A percentile compares a stretch with the other conserved stretches of the same genome.
Evolutionary conservation across 2,329 filamentous ascomycete species (phyloP).

Genomic region (Cadophora gregata): DNA sequence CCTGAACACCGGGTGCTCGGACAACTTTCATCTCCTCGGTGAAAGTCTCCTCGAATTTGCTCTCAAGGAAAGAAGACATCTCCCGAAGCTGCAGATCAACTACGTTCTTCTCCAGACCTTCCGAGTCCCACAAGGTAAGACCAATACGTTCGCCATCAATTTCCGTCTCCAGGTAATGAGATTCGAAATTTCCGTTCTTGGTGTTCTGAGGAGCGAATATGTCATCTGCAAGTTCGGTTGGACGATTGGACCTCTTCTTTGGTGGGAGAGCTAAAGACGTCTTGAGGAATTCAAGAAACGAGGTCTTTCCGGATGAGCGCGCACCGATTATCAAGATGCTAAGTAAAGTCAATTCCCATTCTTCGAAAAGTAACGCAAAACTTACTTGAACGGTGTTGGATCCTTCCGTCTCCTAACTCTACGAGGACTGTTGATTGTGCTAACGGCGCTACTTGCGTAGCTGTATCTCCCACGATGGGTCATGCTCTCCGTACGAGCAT

Average conservation of each 20-base stretch:
- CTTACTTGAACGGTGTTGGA: slow-evolving; percentile 97
- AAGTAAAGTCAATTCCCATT: slow-evolving; percentile 27
- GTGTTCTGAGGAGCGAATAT: slow-evolving; percentile 52
- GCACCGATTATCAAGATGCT: slow-evolving; percentile 92
- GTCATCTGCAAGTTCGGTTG: slow-evolving; percentile 53
- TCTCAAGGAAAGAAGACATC: slow-evolving; percentile 91
- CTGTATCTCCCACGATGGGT: slow-evolving; percentile 95
- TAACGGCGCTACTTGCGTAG: slow-evolving; percentile 91
- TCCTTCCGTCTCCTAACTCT: slow-evolving; percentile 94
- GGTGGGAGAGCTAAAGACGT: slow-evolving; percentile 82
- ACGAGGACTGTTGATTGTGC: slow-evolving; percentile 90
- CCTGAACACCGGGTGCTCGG: slow-evolving; percentile 87
- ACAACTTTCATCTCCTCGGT: slow-evolving; percentile 97
- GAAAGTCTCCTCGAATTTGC: slow-evolving; percentile 98
- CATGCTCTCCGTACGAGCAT: slow-evolving; percentile 90
- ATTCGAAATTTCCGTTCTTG: slow-evolving; percentile 72
- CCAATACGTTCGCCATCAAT: slow-evolving; percentile 91
- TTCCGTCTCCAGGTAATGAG: slow-evolving; percentile 91
- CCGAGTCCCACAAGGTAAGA: slow-evolving; percentile 94
- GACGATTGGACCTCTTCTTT: slow-evolving; percentile 66
- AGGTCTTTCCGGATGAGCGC: slow-evolving; percentile 89
- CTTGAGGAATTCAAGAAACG: slow-evolving; percentile 94
- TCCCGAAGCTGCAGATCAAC: slow-evolving; percentile 93
- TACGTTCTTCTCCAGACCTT: slow-evolving; percentile 91
- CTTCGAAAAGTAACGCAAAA: slow-evolving; percentile 36